Evolutionary conservation across 768 basidiomycete genomes (phyloP).

Genomic region (Jaapia argillacea): DNA sequence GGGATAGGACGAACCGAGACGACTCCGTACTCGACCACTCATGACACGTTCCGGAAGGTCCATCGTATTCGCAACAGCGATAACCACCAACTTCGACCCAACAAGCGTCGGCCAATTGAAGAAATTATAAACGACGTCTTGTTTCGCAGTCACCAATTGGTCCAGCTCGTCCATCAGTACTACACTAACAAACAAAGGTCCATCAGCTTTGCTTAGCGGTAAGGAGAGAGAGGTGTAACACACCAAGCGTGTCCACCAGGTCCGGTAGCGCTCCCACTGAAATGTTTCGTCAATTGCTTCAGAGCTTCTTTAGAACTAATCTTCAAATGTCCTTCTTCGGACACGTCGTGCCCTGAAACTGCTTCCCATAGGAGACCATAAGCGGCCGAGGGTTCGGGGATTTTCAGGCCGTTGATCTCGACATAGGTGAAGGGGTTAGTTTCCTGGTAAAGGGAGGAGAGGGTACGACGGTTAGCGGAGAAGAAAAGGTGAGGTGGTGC

Average conservation of each 20-base stretch:
- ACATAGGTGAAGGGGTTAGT: conserved; percentile 91
- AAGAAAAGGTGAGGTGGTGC: background rate
- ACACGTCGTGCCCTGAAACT: conserved; percentile 70
- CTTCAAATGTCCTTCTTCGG: conserved; percentile 50
- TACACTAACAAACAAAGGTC: conserved; percentile 42
- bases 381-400: conserved; percentile 88
- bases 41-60: conserved; percentile 93
- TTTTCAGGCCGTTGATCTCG: conserved; percentile 92
- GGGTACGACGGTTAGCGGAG: background rate
- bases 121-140: conserved; percentile 98
- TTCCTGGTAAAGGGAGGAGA: too few relatives aligned
- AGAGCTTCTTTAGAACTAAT: conserved; percentile 77
- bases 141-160: conserved; percentile 90
- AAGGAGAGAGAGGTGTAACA: conserved; percentile 16
- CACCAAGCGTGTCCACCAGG: conserved; percentile 87
- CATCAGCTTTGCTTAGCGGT: conserved; percentile 5
- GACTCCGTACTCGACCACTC: conserved; percentile 84
- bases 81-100: conserved; percentile 83
- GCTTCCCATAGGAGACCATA: conserved; percentile 91
- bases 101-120: conserved; percentile 98
- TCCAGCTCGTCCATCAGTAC: conserved; percentile 99
- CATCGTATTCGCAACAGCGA: conserved; percentile 98
- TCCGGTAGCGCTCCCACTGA: conserved; percentile 53
- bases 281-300: conserved; percentile 68
- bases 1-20: conserved; percentile 52